Percentiles rank a stretch among this genome's conserved stretches.
phyloP scores from a whole-genome alignment of 805 yeast species.

The Candida ipomoeae region DNA sequence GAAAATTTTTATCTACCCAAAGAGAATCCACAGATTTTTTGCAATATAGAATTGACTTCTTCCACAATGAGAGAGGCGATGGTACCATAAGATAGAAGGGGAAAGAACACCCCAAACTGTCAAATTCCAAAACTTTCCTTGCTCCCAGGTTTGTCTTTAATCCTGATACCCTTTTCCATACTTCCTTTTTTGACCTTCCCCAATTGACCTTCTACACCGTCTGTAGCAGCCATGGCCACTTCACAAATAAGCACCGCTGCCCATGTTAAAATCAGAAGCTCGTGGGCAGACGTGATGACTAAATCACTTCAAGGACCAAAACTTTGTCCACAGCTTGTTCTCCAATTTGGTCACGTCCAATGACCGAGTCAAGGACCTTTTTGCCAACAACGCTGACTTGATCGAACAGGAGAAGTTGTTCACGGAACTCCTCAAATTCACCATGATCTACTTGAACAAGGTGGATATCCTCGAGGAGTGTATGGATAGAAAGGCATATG shows the following conservation, averaged over 20 bases:
- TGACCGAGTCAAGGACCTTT: constrained; percentile 21
- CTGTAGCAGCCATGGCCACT: constrained; percentile 6
- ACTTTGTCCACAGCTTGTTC: constrained; percentile 30
- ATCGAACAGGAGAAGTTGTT: constrained; percentile 32
- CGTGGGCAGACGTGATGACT: constrained; percentile 34
- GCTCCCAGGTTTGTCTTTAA: not conserved
- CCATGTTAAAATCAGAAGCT: constrained; percentile 21
- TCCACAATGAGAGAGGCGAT: no score
- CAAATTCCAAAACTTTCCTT: not conserved
- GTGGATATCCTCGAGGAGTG: constrained; percentile 28
- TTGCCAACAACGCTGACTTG: constrained; percentile 20
- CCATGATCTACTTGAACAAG: constrained; percentile 30
- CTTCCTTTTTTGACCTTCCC: not conserved
- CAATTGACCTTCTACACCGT: not conserved
- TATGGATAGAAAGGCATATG: no score
- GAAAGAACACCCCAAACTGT: constrained; percentile 6
- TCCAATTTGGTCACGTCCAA: constrained; percentile 32
- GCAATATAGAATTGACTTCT: no score
- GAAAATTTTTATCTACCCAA: no score
- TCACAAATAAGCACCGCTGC: constrained; percentile 14
- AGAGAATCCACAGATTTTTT: no score
- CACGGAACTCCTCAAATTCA: constrained; percentile 32
- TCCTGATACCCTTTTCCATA: not conserved
- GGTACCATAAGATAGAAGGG: no score
- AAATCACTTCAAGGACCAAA: constrained; percentile 27